Conservation (phyloP, 2,329 filamentous ascomycete species). For the Colletotrichum trifolii region DNA sequence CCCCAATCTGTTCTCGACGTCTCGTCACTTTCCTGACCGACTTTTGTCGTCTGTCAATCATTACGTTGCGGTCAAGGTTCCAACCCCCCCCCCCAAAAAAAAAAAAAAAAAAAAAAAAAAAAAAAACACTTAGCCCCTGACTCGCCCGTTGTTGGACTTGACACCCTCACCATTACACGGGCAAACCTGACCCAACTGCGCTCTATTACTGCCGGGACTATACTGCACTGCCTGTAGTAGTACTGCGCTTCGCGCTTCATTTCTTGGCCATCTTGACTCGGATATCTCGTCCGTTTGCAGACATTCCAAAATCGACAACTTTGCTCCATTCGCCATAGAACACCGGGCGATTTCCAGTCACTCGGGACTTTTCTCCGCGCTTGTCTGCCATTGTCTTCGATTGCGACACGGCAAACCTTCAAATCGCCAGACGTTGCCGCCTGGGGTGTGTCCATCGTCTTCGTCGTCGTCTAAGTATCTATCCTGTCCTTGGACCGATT, state of each 20-base stretch:
- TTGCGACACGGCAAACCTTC: conserved; percentile 7
- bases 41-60: not conserved
- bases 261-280: conserved; percentile 25
- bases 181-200: conserved; percentile 1
- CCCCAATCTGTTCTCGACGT: conserved; percentile 30
- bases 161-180: conserved; percentile 32
- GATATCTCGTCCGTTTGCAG: conserved; percentile 33
- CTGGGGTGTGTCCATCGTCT: not conserved
- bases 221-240: too few species aligned
- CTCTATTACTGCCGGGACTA: too few species aligned
- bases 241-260: not conserved
- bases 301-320: conserved; percentile 18
- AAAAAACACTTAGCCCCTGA: conserved; percentile 22
- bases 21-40: not conserved
- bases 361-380: conserved; percentile 10
- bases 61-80: conserved; percentile 9
- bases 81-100: not conserved
- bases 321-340: conserved; percentile 32
- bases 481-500: too few species aligned
- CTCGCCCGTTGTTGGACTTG: conserved; percentile 35
- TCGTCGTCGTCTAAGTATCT: not conserved
- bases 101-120: conserved; percentile 14
- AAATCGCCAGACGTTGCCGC: too few species aligned
- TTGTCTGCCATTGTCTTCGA: conserved; percentile 28
- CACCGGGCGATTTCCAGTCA: conserved; percentile 18